Conservation (phyloP, 2,329 filamentous ascomycete species). For the Raffaelea deltoideospora region DNA sequence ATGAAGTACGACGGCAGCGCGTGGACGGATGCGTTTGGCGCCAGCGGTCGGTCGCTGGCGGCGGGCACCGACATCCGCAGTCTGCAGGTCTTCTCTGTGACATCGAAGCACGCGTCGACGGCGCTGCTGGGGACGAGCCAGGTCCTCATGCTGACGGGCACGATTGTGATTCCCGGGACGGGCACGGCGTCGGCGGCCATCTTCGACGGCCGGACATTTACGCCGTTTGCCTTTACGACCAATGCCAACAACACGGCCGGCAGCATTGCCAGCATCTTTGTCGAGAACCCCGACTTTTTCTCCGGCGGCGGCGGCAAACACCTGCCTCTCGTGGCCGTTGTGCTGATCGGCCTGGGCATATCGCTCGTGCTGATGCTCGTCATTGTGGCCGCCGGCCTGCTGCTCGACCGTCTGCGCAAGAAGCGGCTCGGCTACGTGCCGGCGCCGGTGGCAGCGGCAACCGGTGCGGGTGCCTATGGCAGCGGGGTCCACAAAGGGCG, state of each 20-base stretch:
- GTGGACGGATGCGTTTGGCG: constrained; percentile 35
- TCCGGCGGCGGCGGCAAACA: constrained; percentile 31
- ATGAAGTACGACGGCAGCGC: constrained; percentile 65
- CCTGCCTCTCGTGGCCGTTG: constrained; percentile 60
- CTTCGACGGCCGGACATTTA: constrained; percentile 68
- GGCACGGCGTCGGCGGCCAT: constrained; percentile 74
- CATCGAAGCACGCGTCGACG: constrained; percentile 48
- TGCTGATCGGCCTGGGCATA: constrained; percentile 68
- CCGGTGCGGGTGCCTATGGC: too few relatives aligned
- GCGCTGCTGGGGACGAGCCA: constrained; percentile 51
- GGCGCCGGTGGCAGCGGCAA: too few relatives aligned
- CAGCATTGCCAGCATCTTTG: constrained; percentile 69
- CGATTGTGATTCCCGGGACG: constrained; percentile 58
- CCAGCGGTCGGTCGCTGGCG: constrained; percentile 48
- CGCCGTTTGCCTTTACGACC: constrained; percentile 68
- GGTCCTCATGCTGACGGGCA: constrained; percentile 70
- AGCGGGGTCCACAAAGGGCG: too few relatives aligned
- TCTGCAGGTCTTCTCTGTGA: constrained; percentile 66
- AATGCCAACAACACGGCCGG: constrained; percentile 49
- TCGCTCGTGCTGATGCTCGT: constrained; percentile 64
- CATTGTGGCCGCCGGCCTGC: constrained; percentile 58
- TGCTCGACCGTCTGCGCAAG: constrained; percentile 62
- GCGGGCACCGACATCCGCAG: constrained; percentile 55
- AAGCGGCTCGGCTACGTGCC: constrained; percentile 66
- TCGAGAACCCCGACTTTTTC: constrained; percentile 68